Percentiles rank a stretch among this genome's conserved stretches.
phyloP scores from a whole-genome alignment of 2,329 filamentous ascomycete genomes.

The Emmonsiellopsis sp. region DNA sequence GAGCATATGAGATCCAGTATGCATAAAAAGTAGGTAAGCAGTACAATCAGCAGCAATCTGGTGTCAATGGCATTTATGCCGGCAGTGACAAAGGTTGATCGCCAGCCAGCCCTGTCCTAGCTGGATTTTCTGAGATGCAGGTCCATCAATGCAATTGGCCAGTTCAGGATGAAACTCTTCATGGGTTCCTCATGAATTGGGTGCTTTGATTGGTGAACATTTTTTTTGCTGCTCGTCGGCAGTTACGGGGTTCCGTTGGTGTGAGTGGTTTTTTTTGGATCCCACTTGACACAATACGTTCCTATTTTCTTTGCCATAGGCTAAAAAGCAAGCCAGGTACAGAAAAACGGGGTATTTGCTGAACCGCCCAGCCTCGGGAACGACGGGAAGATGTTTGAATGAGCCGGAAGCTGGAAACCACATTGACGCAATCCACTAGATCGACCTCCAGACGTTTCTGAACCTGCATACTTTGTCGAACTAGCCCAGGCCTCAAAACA shows the following conservation, averaged over 20 bases:
- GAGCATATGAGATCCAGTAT: too few species aligned
- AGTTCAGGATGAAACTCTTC: background rate
- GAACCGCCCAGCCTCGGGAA: too few species aligned
- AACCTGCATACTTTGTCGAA: background rate
- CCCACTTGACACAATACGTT: background rate
- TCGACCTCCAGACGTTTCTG: background rate
- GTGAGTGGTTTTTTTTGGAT: background rate
- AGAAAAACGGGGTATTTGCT: too few species aligned
- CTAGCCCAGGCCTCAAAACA: background rate
- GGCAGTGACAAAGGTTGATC: background rate
- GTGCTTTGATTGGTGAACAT: background rate
- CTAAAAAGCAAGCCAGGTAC: too few species aligned
- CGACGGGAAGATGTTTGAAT: too few species aligned
- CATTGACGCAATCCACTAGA: background rate
- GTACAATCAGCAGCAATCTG: background rate
- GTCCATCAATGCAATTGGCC: background rate
- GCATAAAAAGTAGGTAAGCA: background rate
- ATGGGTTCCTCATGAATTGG: background rate
- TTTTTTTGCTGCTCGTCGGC: background rate
- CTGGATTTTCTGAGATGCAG: background rate
- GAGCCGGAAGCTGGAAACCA: too few species aligned
- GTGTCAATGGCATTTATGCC: background rate
- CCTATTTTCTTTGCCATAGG: too few species aligned
- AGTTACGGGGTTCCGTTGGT: background rate
- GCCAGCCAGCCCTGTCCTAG: background rate